Evolutionary conservation across 192 early-diverging fungal genomes (phyloP).

Genomic region (Haplosporangium gracile): DNA sequence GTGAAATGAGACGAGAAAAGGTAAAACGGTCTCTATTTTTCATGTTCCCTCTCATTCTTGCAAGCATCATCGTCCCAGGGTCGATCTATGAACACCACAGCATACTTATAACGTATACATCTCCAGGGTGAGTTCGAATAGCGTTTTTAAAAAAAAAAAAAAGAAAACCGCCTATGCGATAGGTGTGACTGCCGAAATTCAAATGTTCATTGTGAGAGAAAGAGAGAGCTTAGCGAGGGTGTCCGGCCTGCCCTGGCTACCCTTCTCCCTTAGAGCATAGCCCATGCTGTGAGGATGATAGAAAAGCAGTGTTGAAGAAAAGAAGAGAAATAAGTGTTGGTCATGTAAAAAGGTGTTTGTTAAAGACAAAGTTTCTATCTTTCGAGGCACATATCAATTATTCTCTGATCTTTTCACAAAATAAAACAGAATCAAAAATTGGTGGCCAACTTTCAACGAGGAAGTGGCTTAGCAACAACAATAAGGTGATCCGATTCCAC

Average conservation of each 20-base stretch:
- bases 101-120: not conserved
- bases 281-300: no score
- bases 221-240: no score
- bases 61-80: not conserved
- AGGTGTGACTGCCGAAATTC: not conserved
- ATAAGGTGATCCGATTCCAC: slow-evolving; percentile 2
- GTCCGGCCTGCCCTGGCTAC: not conserved
- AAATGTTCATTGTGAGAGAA: not conserved
- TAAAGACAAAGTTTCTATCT: no score
- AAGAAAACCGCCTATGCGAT: no score
- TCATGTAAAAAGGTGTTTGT: no score
- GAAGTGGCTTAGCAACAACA: slow-evolving; percentile 6
- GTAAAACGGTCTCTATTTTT: not conserved
- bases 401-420: no score
- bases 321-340: no score
- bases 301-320: no score
- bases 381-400: no score
- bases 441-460: not conserved
- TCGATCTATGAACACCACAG: not conserved
- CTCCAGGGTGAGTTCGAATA: not conserved
- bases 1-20: not conserved
- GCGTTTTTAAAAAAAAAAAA: no score
- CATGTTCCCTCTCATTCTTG: not conserved
- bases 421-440: not conserved
- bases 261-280: not conserved